Evolutionary conservation across 1,139 yeast species (phyloP), one percentile per base, ranked within the genome.

Genomic region (Ogataea hybrid): DNA sequence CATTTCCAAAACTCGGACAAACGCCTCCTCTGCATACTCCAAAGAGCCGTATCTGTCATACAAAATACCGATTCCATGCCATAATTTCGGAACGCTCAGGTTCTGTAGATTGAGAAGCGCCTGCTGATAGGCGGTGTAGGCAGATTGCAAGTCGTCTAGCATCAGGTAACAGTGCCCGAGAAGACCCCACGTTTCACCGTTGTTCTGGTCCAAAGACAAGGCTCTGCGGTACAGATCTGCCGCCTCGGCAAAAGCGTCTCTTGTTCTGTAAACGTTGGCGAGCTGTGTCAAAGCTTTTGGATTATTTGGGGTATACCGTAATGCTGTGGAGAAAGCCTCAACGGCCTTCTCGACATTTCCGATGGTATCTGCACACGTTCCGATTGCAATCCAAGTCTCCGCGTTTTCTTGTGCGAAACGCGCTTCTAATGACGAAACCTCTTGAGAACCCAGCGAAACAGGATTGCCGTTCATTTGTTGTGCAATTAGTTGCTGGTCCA

Each of bases 61-160:
- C 48, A 92, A 71, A 48, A 92, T 92, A 30, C 98, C 98, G 54
- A 92, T 92, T 0, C 98, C 98, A 64, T 92, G 97, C 97, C 98
- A 92, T 54, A 90, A 76, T 63, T 89, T 89, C 41, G 98, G 97
- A 38, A 90, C 97, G 56, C 89, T 88, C 38, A 97, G 95, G 60
- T 92, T 90, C 51, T 87, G 89, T 62, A 90, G 69, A 61, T 89
- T 92, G 63, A 87, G 84, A 45, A 92, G 71, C 1, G 98, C 97
- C 61, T 95, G 88, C 68, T 92, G 98, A 66, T 92, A 92, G 9
- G 97, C 96, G 37, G 92, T 85, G 63, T 92, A 92, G 2, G 97
- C 97, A 54, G 95, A 78, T 64, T 88, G 96, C 51, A 92, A 73
- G 59, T 92, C 97, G 63, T 92, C 98, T 67, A 90, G 73, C 97